A percentile compares a stretch with the other conserved stretches of the same genome.
Evolutionary conservation across 129 eudicot species (phyloP).

Genomic region (Silybum marianum): DNA sequence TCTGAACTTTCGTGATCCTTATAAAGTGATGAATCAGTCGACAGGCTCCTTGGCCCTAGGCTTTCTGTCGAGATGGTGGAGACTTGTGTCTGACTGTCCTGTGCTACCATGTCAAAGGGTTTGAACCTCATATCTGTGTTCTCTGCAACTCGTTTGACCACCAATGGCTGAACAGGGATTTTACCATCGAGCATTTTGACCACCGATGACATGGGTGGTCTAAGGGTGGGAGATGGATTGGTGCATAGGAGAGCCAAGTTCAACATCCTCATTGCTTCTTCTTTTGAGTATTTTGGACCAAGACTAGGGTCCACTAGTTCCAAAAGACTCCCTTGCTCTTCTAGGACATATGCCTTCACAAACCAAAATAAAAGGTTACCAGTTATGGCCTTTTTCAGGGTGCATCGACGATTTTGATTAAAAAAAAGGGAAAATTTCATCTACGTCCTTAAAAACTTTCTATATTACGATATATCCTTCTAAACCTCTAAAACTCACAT

Average conservation of each 20-base stretch:
- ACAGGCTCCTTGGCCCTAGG: slow-evolving; percentile 37
- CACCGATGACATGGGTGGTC: slow-evolving; percentile 78
- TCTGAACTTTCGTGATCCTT: slow-evolving; percentile 32
- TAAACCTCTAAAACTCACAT: too few relatives aligned
- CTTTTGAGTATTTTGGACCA: slow-evolving; percentile 43
- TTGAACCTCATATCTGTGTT: slow-evolving; percentile 54
- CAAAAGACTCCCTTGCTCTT: slow-evolving; percentile 78
- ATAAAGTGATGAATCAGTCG: slow-evolving; percentile 48
- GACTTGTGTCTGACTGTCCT: slow-evolving; percentile 54
- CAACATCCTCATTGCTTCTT: slow-evolving; percentile 70
- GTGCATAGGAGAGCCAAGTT: slow-evolving; percentile 72
- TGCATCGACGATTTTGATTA: background rate
- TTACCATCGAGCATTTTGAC: slow-evolving; percentile 83
- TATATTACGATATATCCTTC: too few relatives aligned
- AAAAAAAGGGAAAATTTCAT: too few relatives aligned
- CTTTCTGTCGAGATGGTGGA: slow-evolving; percentile 44
- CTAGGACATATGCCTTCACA: slow-evolving; percentile 63
- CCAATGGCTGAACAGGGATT: slow-evolving; percentile 57
- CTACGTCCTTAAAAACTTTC: too few relatives aligned
- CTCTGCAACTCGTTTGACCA: slow-evolving; percentile 35
- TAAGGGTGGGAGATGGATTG: slow-evolving; percentile 71
- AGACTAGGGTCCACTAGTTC: slow-evolving; percentile 73
- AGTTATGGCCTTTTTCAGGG: background rate
- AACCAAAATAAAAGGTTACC: background rate
- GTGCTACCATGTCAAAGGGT: slow-evolving; percentile 47